A percentile compares a stretch with the other conserved stretches of the same genome.
phyloP scores from a whole-genome alignment of 768 basidiomycete species.

The Exidia glandulosa region DNA sequence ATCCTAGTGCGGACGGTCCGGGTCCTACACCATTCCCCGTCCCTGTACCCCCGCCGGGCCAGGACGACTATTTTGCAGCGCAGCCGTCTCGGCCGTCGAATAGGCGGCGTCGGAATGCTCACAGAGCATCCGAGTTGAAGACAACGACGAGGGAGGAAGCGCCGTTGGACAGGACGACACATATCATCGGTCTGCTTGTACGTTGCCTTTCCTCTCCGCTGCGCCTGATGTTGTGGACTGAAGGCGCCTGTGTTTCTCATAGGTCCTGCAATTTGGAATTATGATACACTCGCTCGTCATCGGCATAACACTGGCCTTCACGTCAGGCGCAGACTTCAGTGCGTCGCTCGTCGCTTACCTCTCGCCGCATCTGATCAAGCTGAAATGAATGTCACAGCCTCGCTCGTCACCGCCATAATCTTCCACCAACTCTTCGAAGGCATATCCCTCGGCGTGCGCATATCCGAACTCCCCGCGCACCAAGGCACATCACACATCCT shows the following conservation, averaged over 20 bases:
- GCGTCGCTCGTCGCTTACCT: slow-evolving; percentile 15
- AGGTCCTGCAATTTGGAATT: slow-evolving; percentile 77
- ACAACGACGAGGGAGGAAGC: no score
- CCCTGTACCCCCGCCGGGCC: no score
- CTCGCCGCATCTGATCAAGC: not conserved
- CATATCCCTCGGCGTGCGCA: slow-evolving; percentile 70
- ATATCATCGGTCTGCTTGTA: slow-evolving; percentile 67
- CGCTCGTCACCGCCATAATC: slow-evolving; percentile 59
- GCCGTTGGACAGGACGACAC: slow-evolving; percentile 13
- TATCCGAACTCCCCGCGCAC: slow-evolving; percentile 46
- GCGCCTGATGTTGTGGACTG: no score
- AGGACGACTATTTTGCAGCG: no score
- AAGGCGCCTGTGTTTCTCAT: not conserved
- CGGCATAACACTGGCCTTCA: slow-evolving; percentile 64
- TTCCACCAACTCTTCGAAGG: slow-evolving; percentile 85
- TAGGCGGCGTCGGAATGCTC: no score
- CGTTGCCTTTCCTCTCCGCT: slow-evolving; percentile 12
- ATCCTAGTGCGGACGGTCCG: no score
- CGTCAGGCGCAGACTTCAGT: slow-evolving; percentile 63
- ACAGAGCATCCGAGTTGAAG: no score
- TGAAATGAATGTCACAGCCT: slow-evolving; percentile 30
- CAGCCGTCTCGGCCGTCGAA: no score
- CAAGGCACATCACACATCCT: no score
- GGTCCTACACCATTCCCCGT: no score
- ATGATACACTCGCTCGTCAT: slow-evolving; percentile 80